These are phyloP conservation scores for Boechera retrofracta DNA, from an alignment of 345 rosid genomes.

Conservation along the genomic window DNA sequence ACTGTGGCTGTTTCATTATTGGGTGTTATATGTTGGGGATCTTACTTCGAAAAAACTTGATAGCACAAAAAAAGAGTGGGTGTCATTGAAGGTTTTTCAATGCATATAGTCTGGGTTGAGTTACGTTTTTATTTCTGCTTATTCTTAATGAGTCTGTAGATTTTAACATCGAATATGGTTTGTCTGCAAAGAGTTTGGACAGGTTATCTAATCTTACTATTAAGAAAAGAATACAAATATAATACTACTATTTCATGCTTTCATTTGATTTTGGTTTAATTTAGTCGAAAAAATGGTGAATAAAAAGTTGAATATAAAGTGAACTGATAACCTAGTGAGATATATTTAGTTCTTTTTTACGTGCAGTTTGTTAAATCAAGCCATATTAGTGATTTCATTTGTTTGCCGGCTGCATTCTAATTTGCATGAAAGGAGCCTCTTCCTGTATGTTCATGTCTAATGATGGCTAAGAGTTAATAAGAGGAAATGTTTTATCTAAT, in stretches of 20 bases:
- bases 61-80: conserved; percentile 10
- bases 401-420: conserved; percentile 2
- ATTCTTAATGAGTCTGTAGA: background rate
- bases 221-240: background rate
- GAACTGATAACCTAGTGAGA: conserved; percentile 18
- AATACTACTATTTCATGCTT: conserved; percentile 8
- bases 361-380: background rate
- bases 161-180: background rate
- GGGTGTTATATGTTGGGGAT: background rate
- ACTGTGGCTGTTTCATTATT: conserved; percentile 5
- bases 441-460: conserved; percentile 19
- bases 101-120: conserved; percentile 16
- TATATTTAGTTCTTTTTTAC: background rate
- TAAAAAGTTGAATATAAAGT: conserved; percentile 2
- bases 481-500: conserved; percentile 6
- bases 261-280: conserved; percentile 17
- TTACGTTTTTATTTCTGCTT: background rate
- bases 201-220: background rate
- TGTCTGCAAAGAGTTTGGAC: conserved; percentile 7
- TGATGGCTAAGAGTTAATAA: conserved; percentile 30
- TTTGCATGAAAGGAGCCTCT: conserved; percentile 12
- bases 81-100: background rate
- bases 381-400: background rate
- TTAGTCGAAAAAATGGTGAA: background rate
- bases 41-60: background rate